Evolutionary conservation across 2,329 filamentous ascomycete genomes (phyloP).

Genomic region (Penicillium polonicum): DNA sequence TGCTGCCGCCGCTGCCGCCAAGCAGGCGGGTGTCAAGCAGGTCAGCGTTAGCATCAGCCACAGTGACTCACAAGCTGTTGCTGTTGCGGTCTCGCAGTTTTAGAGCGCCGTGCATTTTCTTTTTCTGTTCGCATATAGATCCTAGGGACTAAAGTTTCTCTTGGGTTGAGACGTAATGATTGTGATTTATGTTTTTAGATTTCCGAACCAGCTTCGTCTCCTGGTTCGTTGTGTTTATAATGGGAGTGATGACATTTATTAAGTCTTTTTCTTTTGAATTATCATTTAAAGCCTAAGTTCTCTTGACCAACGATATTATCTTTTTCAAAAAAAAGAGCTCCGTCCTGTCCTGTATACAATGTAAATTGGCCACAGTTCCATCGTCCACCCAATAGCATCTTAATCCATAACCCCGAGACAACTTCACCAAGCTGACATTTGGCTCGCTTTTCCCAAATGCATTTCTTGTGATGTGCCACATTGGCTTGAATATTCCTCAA

Average conservation of each 20-base stretch:
- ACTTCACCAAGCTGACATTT: too few species aligned
- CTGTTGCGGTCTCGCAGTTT: constrained; percentile 83
- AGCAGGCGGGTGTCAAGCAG: constrained; percentile 79
- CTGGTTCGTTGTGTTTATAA: constrained; percentile 29
- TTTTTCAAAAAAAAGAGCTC: neutral
- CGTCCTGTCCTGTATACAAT: neutral
- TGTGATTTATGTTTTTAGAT: constrained; percentile 28
- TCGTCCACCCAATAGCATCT: neutral
- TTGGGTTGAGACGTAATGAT: constrained; percentile 27
- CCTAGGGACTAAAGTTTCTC: constrained; percentile 1
- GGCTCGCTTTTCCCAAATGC: too few species aligned
- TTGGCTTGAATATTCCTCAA: too few species aligned
- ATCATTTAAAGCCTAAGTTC: neutral
- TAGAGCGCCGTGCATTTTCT: constrained; percentile 35
- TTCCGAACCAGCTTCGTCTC: constrained; percentile 25
- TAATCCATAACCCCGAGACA: too few species aligned
- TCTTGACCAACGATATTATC: neutral
- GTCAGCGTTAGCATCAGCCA: constrained; percentile 95
- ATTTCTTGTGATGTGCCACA: too few species aligned
- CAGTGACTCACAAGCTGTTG: constrained; percentile 89
- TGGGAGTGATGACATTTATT: constrained; percentile 27
- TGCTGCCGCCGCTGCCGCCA: constrained; percentile 77
- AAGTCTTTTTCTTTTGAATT: constrained; percentile 7
- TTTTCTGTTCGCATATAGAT: constrained; percentile 16
- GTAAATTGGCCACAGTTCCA: neutral